Conservation (phyloP, 2,329 filamentous ascomycete species). For the Talaromyces islandicus region DNA sequence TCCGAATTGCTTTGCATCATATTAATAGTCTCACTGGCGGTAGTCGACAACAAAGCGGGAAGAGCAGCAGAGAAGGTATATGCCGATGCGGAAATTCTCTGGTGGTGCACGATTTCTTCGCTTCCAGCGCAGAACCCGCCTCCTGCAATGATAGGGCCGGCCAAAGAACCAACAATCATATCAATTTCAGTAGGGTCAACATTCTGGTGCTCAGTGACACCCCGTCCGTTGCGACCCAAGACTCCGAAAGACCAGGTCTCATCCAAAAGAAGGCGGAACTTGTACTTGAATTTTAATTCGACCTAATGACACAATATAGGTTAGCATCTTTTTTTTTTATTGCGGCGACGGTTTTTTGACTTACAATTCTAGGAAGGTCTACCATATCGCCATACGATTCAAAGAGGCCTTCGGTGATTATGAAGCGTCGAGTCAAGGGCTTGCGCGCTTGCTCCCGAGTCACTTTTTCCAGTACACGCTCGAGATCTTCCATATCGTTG, state of each 20-base stretch:
- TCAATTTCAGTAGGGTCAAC: slow-evolving; percentile 90
- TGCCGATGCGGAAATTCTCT: slow-evolving; percentile 83
- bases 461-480: slow-evolving; percentile 76
- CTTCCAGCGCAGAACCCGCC: slow-evolving; percentile 94
- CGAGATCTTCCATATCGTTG: slow-evolving; percentile 90
- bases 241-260: slow-evolving; percentile 98
- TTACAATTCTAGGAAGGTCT: slow-evolving; percentile 76
- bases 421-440: slow-evolving; percentile 85
- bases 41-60: slow-evolving; percentile 91
- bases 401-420: slow-evolving; percentile 92
- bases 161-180: slow-evolving; percentile 92
- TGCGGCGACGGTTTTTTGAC: slow-evolving; percentile 20
- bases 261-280: slow-evolving; percentile 94
- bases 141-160: slow-evolving; percentile 82
- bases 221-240: slow-evolving; percentile 81
- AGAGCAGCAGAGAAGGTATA: slow-evolving; percentile 96
- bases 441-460: slow-evolving; percentile 83
- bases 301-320: slow-evolving; percentile 46
- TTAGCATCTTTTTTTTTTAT: neutral
- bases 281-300: slow-evolving; percentile 91
- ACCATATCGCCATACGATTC: slow-evolving; percentile 83
- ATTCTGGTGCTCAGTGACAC: slow-evolving; percentile 92
- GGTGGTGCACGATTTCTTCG: slow-evolving; percentile 88
- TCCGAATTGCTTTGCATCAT: slow-evolving; percentile 84
- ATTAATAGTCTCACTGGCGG: slow-evolving; percentile 82